Evolutionary conservation across 2,329 filamentous ascomycete genomes (phyloP), one percentile per base, ranked within the genome.

Genomic region (Aspergillus fructus): DNA sequence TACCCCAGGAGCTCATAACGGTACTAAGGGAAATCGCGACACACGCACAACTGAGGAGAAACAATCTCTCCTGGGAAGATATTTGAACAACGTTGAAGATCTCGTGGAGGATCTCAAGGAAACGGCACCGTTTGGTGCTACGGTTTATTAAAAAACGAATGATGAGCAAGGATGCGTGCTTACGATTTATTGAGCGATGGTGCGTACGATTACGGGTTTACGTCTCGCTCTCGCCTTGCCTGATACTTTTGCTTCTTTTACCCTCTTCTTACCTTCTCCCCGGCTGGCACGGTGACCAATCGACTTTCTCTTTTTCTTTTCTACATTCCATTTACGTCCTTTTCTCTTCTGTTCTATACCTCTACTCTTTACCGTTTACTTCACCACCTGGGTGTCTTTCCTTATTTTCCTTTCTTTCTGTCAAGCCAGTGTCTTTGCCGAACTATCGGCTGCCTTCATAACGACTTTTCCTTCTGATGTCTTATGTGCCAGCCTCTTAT

Each of bases 101-200:
- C 81, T 96, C 59, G 90, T 96, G 53, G 86, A 89, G 71, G 91
- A 97, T 74, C 76, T 97, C 66, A 86, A 88, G 63, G 90, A 90
- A 71, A 89, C 86, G 64, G 87, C 89, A 47, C 89, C 91, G 0
- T 91, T 91, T 77, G 87, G 86, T 5, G 73, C 86, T 5, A 72
- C 73, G 17, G 73, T 76, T 37, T 76, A 73, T 59, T 76, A 65
- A 50, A 21, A 21, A 46, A 59, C 47, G 34, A 53, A 56, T 54
- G 49, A 60, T 61, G 33, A 59, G 49, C 52, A 58, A 50, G 53
- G 30, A 58, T 58, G 50, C 46, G 21, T 55, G 21, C 39, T n/a
- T 53, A 54, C 57, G 40, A 58, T 52, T 30, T 52, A 53, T 56
- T 66, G 59, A 65, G 64, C 55, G 56, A 69, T 52, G 62, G 57